Evolutionary conservation across 2,329 filamentous ascomycete genomes (phyloP).

Genomic region (Sporothrix brasiliensis): DNA sequence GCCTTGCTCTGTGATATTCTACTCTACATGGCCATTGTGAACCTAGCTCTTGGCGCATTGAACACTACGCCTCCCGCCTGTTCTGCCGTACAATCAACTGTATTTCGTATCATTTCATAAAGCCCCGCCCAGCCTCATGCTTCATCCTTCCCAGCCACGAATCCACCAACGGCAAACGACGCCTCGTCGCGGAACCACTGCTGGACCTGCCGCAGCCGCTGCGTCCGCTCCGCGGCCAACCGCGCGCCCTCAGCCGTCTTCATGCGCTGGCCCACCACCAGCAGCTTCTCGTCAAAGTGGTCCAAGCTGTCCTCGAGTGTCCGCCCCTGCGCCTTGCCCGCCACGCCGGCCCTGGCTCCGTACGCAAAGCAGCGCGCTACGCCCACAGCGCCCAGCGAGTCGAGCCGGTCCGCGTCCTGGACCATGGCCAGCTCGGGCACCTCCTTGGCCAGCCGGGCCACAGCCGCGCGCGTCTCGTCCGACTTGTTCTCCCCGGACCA

Average conservation of each 20-base stretch:
- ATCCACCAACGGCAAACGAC: slow-evolving; percentile 29
- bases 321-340: slow-evolving; percentile 42
- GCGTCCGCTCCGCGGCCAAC: slow-evolving; percentile 58
- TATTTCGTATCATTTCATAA: too few species aligned
- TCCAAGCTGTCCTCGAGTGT: slow-evolving; percentile 67
- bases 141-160: neutral
- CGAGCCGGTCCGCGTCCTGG: slow-evolving; percentile 90
- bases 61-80: neutral
- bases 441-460: slow-evolving; percentile 61
- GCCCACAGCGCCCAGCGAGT: slow-evolving; percentile 85
- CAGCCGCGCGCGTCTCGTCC: slow-evolving; percentile 64
- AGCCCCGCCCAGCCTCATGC: neutral
- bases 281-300: slow-evolving; percentile 77
- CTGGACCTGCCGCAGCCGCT: slow-evolving; percentile 56
- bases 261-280: slow-evolving; percentile 66
- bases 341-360: slow-evolving; percentile 58
- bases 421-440: slow-evolving; percentile 81
- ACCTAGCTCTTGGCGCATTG: neutral
- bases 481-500: slow-evolving; percentile 74
- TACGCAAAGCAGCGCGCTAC: slow-evolving; percentile 79
- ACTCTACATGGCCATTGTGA: neutral
- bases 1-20: neutral
- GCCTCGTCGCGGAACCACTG: slow-evolving; percentile 62
- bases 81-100: neutral
- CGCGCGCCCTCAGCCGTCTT: slow-evolving; percentile 61